These are phyloP conservation scores for Metschnikowia borealis DNA, from an alignment of 805 yeast species.

Conservation along the genomic window DNA sequence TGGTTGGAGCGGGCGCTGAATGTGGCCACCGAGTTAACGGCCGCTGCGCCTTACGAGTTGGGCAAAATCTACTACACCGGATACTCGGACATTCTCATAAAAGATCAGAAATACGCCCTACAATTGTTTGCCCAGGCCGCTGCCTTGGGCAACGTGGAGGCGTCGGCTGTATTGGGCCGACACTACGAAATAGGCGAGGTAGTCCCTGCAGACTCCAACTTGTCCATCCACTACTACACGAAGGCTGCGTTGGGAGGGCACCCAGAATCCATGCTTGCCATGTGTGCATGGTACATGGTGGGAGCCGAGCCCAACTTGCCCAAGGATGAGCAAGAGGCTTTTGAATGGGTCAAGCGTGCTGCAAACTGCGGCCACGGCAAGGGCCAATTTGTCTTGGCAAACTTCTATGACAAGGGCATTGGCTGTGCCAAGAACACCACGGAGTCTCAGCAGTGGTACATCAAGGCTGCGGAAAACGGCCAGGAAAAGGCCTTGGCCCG, in stretches of 20 bases:
- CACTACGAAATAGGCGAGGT: conserved; percentile 79
- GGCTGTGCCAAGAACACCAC: conserved; percentile 64
- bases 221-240: conserved; percentile 89
- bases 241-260: conserved; percentile 88
- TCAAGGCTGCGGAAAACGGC: conserved; percentile 61
- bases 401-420: conserved; percentile 80
- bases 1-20: conserved; percentile 89
- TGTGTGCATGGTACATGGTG: conserved; percentile 95
- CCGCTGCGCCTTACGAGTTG: conserved; percentile 92
- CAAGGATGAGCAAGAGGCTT: conserved; percentile 79
- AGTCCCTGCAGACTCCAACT: conserved; percentile 72
- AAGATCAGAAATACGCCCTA: conserved; percentile 78
- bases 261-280: conserved; percentile 82
- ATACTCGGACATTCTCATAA: conserved; percentile 79
- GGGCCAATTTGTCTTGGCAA: conserved; percentile 82
- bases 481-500: conserved; percentile 37
- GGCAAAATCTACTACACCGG: conserved; percentile 83
- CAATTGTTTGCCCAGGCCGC: conserved; percentile 87
- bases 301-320: conserved; percentile 84
- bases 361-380: conserved; percentile 71
- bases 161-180: conserved; percentile 76
- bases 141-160: conserved; percentile 75
- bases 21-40: conserved; percentile 75
- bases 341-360: conserved; percentile 89
- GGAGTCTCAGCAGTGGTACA: conserved; percentile 71